These are phyloP conservation scores for Vitis hybrid DNA, from an alignment of 177 flowering plant genomes.

Conservation along the genomic window DNA sequence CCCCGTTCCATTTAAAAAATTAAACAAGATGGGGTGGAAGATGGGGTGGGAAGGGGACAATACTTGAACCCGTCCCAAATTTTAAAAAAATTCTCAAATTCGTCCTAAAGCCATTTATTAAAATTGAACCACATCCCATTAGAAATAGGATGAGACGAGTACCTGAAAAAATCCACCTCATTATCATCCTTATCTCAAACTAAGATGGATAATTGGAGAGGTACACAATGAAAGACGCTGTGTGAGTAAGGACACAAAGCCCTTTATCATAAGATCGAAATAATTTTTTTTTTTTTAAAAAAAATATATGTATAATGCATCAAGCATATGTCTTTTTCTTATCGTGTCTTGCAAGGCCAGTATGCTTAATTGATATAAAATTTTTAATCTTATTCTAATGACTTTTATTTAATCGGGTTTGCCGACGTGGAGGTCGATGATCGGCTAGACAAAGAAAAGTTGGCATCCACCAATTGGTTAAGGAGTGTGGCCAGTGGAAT, in stretches of 20 bases:
- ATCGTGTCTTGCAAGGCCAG: slow-evolving; percentile 20
- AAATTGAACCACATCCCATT: too few relatives aligned
- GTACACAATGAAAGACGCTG: too few relatives aligned
- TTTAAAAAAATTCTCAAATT: too few relatives aligned
- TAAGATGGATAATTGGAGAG: too few relatives aligned
- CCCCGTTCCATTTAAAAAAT: accelerated
- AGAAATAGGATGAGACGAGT: accelerated
- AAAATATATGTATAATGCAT: background rate
- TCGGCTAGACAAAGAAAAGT: slow-evolving; percentile 14
- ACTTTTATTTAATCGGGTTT: background rate
- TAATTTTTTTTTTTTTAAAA: background rate
- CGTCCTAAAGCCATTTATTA: accelerated
- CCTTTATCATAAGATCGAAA: background rate
- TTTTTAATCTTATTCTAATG: background rate
- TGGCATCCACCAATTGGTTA: slow-evolving; percentile 27
- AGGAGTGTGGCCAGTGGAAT: slow-evolving; percentile 8
- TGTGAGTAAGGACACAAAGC: background rate
- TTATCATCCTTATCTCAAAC: too few relatives aligned
- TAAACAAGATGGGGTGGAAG: too few relatives aligned
- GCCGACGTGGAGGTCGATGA: slow-evolving; percentile 16
- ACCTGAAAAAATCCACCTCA: accelerated
- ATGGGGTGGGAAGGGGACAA: accelerated
- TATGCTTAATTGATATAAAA: background rate
- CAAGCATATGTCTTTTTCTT: slow-evolving; percentile 9
- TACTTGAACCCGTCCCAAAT: accelerated